Percentiles rank a stretch among this genome's conserved stretches.
These are phyloP conservation scores for Bauhinia variegata DNA, from an alignment of 306 rosid genomes.

Conservation along the genomic window DNA sequence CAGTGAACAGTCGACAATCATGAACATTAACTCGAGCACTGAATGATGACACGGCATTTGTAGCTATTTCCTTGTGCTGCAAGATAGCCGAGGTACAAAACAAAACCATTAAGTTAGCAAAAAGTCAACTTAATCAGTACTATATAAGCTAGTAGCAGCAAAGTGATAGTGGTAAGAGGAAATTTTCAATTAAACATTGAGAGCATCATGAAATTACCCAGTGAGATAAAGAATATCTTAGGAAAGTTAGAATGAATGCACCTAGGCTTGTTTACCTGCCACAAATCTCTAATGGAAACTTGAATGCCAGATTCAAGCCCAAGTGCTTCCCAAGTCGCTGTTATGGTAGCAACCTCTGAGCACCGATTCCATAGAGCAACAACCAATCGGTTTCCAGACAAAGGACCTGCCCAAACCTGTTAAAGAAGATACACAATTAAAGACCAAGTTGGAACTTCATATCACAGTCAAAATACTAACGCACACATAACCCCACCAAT, in stretches of 20 bases:
- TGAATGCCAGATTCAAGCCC: constrained; percentile 65
- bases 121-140: not conserved
- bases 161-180: not conserved
- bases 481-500: not conserved
- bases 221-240: constrained; percentile 17
- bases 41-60: constrained; percentile 64
- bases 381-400: constrained; percentile 62
- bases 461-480: not conserved
- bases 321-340: constrained; percentile 65
- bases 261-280: constrained; percentile 69
- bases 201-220: not conserved
- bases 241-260: constrained; percentile 13
- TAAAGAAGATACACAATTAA: constrained; percentile 1
- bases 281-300: constrained; percentile 80
- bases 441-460: constrained; percentile 2
- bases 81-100: constrained; percentile 19
- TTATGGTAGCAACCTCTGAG: constrained; percentile 54
- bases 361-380: constrained; percentile 95
- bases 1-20: constrained; percentile 55
- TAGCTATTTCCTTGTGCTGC: constrained; percentile 69
- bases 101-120: constrained; percentile 31
- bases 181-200: too few relatives aligned
- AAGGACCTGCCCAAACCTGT: constrained; percentile 98
- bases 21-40: constrained; percentile 69
- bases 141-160: too few relatives aligned